Evolutionary conservation across 768 basidiomycete genomes (phyloP), one percentile per base, ranked within the genome.

Genomic region (Brasilioporus rufonigricans): DNA sequence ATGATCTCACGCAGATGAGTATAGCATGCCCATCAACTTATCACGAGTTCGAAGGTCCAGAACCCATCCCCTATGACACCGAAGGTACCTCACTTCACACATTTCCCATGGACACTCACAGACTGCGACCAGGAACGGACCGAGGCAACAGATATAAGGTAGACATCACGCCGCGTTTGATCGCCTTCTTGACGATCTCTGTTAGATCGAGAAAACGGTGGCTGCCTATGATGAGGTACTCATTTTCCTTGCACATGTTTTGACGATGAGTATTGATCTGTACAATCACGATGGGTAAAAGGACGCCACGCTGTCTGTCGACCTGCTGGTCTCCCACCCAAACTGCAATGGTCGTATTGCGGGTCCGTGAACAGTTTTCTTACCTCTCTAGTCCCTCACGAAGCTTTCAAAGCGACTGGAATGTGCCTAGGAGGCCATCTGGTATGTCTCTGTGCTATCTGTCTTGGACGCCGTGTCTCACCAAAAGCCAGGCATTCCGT

Each of bases 311-410:
- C 77, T 91, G 18, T 72, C 91, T 1, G 72, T 96, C 51, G 91
- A 97, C 66, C 74, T 95, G 9, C 76, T 98, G 21, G 65, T 68
- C 31, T 83, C 85, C 0, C 76, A 89, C 57, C 75, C 77, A 14
- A 95, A 91, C 67, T 98, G 96, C 74, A 96, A 88, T 62, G 96
- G 96, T 6, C 83, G 91, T 39, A 91, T 98, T 59, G 93, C 91
- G 54, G 83, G 90, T 89, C 47, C 35, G 79, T 64, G 14, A 16
- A 48, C 26, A 1, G 23, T 36, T 13, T 33, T 39, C 64, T 21
- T n/a, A 8, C 7, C 12, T 44, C 19, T 11, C 33, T 6, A 52
- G 43, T 21, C 40, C 26, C 50, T 61, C 16, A 64, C 16, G 35
- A 47, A 18, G 27, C 49, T 31, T 43, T 27, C 24, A 57, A 61